phyloP scores from a whole-genome alignment of 306 rosid genomes.

The Glycine tomentella region DNA sequence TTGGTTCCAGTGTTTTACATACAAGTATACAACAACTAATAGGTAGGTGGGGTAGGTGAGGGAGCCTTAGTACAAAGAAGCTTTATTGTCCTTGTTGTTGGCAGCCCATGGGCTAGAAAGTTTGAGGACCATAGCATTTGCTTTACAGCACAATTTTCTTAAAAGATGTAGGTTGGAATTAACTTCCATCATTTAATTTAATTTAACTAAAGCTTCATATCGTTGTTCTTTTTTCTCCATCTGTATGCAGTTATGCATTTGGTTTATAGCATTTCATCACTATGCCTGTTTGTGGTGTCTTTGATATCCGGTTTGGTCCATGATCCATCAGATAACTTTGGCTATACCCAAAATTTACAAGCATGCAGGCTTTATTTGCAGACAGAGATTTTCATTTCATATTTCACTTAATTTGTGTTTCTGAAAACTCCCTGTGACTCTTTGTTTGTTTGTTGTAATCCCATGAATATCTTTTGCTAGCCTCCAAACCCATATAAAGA shows the following conservation, averaged over 20 bases:
- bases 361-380: slow-evolving; percentile 11
- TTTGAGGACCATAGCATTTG: background rate
- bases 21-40: no score
- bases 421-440: background rate
- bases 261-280: slow-evolving; percentile 6
- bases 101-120: slow-evolving; percentile 1
- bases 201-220: slow-evolving; percentile 9
- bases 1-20: background rate
- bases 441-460: slow-evolving; percentile 1
- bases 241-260: slow-evolving; percentile 20
- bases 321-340: slow-evolving; percentile 6
- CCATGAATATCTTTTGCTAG: background rate
- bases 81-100: slow-evolving; percentile 32
- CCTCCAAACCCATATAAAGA: background rate
- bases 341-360: slow-evolving; percentile 32
- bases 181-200: slow-evolving; percentile 35
- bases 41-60: slow-evolving; percentile 30
- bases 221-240: slow-evolving; percentile 6
- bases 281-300: slow-evolving; percentile 4
- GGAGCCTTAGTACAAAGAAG: background rate
- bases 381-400: background rate
- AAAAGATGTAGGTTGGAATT: slow-evolving; percentile 38
- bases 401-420: slow-evolving; percentile 1
- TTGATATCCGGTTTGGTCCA: slow-evolving; percentile 10
- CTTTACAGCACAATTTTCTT: slow-evolving; percentile 25